A percentile compares a stretch with the other conserved stretches of the same genome.
Conservation (phyloP, 73 alveolate species). For the Paramecium tetraurelia region DNA sequence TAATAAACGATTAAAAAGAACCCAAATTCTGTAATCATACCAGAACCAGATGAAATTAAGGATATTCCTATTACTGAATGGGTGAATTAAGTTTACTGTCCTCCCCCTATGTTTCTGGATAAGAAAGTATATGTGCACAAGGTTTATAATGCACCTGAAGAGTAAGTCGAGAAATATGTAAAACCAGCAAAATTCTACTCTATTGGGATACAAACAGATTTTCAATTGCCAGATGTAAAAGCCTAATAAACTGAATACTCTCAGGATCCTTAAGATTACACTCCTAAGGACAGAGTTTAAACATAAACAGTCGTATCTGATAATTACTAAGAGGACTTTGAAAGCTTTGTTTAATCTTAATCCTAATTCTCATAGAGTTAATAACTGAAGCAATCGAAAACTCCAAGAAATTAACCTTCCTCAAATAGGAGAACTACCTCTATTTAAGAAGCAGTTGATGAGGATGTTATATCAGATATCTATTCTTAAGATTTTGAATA, state of each 20-base stretch:
- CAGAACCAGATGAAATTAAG: neutral
- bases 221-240: neutral
- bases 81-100: neutral
- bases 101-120: constrained; percentile 41
- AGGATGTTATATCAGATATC: constrained; percentile 2
- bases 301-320: neutral
- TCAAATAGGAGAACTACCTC: neutral
- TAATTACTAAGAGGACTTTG: constrained; percentile 21
- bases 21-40: constrained; percentile 18
- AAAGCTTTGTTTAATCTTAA: neutral
- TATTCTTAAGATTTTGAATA: constrained; percentile 11
- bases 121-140: constrained; percentile 3
- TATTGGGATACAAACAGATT: neutral
- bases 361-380: neutral
- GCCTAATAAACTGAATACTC: neutral
- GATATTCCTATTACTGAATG: constrained; percentile 30
- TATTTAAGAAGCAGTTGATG: neutral
- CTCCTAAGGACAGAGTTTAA: neutral
- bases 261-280: neutral
- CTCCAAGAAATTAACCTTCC: neutral
- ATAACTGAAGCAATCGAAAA: neutral
- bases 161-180: neutral
- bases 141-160: neutral
- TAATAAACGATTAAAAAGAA: neutral
- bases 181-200: neutral